A percentile compares a stretch with the other conserved stretches of the same genome.
These are phyloP conservation scores for Rhodotorula graminis DNA, from an alignment of 768 basidiomycete genomes.

Conservation along the genomic window DNA sequence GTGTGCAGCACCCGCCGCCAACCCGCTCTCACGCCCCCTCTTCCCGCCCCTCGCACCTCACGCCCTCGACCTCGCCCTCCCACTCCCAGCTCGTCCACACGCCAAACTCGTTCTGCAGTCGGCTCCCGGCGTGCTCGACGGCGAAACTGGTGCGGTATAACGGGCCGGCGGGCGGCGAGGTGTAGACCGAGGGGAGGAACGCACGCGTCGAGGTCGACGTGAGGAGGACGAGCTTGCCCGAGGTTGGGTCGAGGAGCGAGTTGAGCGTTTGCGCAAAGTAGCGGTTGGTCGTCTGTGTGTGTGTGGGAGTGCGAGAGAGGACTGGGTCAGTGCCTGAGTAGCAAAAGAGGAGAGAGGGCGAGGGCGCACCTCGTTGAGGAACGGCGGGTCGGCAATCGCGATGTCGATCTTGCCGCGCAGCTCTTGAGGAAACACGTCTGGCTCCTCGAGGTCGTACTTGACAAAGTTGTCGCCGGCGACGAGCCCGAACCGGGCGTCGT, in stretches of 20 bases:
- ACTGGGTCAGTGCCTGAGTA: too few species aligned
- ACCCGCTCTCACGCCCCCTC: background rate
- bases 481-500: conserved; percentile 40
- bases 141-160: conserved; percentile 14
- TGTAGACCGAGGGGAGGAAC: conserved; percentile 22
- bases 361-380: conserved; percentile 40
- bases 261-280: conserved; percentile 36
- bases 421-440: conserved; percentile 24
- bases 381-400: conserved; percentile 41
- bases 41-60: background rate
- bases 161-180: conserved; percentile 24
- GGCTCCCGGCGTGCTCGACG: conserved; percentile 29
- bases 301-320: background rate
- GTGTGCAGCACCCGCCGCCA: too few species aligned
- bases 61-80: conserved; percentile 18
- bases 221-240: conserved; percentile 38
- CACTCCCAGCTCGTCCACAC: conserved; percentile 33
- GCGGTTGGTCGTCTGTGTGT: conserved; percentile 33
- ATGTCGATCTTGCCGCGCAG: conserved; percentile 37
- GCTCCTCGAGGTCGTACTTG: conserved; percentile 42
- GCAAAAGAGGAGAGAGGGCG: background rate
- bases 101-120: conserved; percentile 34
- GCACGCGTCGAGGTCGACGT: conserved; percentile 38
- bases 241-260: conserved; percentile 26
- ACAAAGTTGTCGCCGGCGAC: conserved; percentile 34